Conservation (phyloP, 2,329 filamentous ascomycete genomes). For the Arthrobotrys pseudoclavata region DNA sequence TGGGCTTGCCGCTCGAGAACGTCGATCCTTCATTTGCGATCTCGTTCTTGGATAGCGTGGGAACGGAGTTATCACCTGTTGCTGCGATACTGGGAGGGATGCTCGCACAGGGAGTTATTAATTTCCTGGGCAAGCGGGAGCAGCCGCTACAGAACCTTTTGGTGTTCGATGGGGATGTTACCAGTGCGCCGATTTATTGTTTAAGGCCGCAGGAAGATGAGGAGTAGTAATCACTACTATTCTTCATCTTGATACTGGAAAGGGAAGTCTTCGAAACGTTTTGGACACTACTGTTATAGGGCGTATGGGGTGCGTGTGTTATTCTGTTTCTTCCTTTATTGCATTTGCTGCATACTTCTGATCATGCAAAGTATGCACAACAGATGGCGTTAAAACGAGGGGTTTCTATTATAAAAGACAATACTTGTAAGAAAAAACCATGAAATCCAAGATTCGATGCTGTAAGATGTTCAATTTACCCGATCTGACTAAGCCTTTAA, state of each 20-base stretch:
- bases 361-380: background rate
- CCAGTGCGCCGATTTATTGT: conserved; percentile 83
- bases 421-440: too few species aligned
- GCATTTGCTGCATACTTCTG: conserved; percentile 1
- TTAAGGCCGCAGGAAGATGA: conserved; percentile 76
- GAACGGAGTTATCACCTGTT: conserved; percentile 85
- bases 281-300: background rate
- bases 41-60: conserved; percentile 84
- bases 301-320: background rate
- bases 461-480: too few species aligned
- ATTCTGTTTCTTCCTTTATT: background rate
- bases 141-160: conserved; percentile 97
- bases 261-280: too few species aligned
- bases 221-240: too few species aligned
- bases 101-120: conserved; percentile 96
- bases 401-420: background rate
- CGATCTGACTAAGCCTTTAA: too few species aligned
- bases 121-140: conserved; percentile 89
- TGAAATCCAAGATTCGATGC: too few species aligned
- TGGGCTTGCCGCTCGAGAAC: conserved; percentile 75
- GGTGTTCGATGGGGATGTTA: conserved; percentile 86
- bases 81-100: conserved; percentile 90
- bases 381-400: background rate
- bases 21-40: conserved; percentile 49
- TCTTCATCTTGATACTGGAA: too few species aligned